Evolutionary conservation across 352 stramenopile species (phyloP).

Genomic region (Phytopythium vexans): DNA sequence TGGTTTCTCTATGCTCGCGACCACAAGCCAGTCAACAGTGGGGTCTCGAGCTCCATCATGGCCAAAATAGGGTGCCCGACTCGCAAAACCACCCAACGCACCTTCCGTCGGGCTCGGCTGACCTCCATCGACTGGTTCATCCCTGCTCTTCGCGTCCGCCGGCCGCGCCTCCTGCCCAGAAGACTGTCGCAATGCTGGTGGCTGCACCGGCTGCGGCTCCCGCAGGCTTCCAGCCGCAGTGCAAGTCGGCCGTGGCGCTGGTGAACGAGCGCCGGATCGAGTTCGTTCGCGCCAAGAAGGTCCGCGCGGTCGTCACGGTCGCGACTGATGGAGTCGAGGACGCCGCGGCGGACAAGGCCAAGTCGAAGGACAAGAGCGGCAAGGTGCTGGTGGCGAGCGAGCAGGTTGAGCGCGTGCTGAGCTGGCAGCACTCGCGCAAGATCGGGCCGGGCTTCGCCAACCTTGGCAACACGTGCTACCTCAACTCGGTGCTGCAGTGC

Average conservation of each 20-base stretch:
- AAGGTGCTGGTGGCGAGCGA: constrained; percentile 42
- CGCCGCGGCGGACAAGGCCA: constrained; percentile 1
- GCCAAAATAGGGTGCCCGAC: too few species aligned
- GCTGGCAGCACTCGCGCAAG: constrained; percentile 66
- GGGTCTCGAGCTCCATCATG: too few species aligned
- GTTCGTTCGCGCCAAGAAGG: constrained; percentile 67
- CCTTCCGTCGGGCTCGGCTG: too few species aligned
- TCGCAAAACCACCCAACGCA: too few species aligned
- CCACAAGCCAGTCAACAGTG: too few species aligned
- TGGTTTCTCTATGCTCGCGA: too few species aligned
- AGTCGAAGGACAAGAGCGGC: constrained; percentile 18
- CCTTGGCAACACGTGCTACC: constrained; percentile 95
- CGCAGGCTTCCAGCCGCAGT: constrained; percentile 54
- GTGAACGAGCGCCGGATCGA: constrained; percentile 83
- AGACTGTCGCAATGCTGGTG: constrained; percentile 7
- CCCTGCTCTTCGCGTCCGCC: too few species aligned
- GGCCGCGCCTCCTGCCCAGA: constrained; percentile 8
- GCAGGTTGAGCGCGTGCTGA: constrained; percentile 49
- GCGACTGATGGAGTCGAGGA: constrained; percentile 7
- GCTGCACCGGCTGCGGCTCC: too few species aligned
- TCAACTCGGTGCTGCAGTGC: constrained; percentile 93
- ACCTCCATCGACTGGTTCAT: too few species aligned
- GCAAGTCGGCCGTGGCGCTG: constrained; percentile 71
- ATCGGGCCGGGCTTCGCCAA: constrained; percentile 86
- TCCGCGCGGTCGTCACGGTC: constrained; percentile 28